phyloP scores from a whole-genome alignment of 2,329 filamentous ascomycete species.

The Calonectria ilicicola region DNA sequence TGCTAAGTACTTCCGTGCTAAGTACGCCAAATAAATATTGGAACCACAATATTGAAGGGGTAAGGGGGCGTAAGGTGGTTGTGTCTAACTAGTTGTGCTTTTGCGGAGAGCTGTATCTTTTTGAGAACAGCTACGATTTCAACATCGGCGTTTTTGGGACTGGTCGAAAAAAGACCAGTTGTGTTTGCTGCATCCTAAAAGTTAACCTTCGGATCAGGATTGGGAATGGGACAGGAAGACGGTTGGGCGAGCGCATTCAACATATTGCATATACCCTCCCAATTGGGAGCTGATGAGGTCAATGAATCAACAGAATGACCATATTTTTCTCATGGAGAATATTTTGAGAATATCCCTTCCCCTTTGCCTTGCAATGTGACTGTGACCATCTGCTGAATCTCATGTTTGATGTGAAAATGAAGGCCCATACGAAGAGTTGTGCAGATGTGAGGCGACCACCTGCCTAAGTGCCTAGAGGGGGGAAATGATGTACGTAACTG shows the following conservation, averaged over 20 bases:
- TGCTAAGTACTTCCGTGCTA: constrained; percentile 94
- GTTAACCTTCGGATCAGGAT: constrained; percentile 48
- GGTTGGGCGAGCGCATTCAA: constrained; percentile 54
- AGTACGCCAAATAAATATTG: constrained; percentile 76
- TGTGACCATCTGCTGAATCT: not conserved
- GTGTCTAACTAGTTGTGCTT: constrained; percentile 48
- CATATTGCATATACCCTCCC: constrained; percentile 53
- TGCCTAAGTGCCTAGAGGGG: too few relatives aligned
- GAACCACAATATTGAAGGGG: constrained; percentile 33
- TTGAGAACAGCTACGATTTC: constrained; percentile 63
- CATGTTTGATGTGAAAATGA: not conserved
- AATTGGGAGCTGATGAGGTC: constrained; percentile 46
- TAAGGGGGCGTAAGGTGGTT: constrained; percentile 38
- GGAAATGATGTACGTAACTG: too few relatives aligned
- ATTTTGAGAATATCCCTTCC: not conserved
- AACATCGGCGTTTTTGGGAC: constrained; percentile 67
- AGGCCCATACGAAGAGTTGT: too few relatives aligned
- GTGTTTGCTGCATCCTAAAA: constrained; percentile 53
- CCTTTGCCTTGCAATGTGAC: not conserved
- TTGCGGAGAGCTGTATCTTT: constrained; percentile 51
- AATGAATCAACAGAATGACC: constrained; percentile 47
- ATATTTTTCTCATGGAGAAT: constrained; percentile 39
- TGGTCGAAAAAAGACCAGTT: constrained; percentile 50
- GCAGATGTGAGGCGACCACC: too few relatives aligned
- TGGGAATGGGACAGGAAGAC: constrained; percentile 41